Base-by-base conservation (phyloP, 139 green algal genomes). In the Picochlorum sp. region DNA sequence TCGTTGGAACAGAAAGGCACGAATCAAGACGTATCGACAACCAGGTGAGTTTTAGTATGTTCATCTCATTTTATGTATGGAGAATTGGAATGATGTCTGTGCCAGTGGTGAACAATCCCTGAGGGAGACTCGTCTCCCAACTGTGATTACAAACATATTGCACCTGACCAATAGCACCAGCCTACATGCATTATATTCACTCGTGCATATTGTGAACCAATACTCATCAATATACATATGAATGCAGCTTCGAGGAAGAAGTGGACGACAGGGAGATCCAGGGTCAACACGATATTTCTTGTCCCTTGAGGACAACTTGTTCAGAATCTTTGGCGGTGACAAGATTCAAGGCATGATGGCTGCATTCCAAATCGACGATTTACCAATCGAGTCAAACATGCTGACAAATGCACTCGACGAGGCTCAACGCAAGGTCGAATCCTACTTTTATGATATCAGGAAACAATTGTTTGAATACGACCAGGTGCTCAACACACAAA, bases 361-460 rank as follows among this genome's bases (percentile, higher is more conserved):
- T 24, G 84, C 81, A 16, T 95, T 97, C 67, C 64, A 73, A n/a
- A 86, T 96, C 13, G 90, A 88, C 60, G 89, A 96, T 70, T 75
- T 98, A 68, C 92, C 94, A 41, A 98, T 99, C 69, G 94, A 99
- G 85, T 89, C 73, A 64, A 69, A 87, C 54, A 98, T 99, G 90
- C 88, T 99, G 16, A 94, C 82, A 15, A 83, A 87, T 11, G 85
- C 90, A 4, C 85, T 99, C 41, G 84, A 98, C 67, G 88, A 91
- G 23, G 91, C 94, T 11, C 94, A 99, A 82, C 89, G 89, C 70
- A 94, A 96, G 68, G 91, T 90, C 60, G 91, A 99, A 82, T 78
- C 81, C 13, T 99, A 98, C 79, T 99, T 97, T 72, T 98, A 94
- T 67, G 94, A 99, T 80, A 95, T 95, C 65, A 83, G 94, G 61